A percentile compares a stretch with the other conserved stretches of the same genome.
phyloP scores from a whole-genome alignment of 306 rosid species.

The Sechiopsis laciniata region DNA sequence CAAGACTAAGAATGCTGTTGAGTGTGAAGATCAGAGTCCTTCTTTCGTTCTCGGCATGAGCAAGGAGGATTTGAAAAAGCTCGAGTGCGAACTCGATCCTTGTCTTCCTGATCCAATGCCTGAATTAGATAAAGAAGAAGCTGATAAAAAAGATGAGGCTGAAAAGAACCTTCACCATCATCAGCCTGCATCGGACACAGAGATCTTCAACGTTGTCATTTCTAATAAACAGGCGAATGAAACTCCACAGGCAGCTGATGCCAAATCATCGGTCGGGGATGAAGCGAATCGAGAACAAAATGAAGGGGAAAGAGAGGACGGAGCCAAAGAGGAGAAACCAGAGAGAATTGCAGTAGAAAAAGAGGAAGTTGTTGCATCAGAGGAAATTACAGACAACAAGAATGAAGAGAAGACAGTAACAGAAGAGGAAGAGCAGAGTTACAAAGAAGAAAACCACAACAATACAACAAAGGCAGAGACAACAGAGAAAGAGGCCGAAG shows the following conservation, averaged over 20 bases:
- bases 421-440: constrained; percentile 5
- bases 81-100: constrained; percentile 15
- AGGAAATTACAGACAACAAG: not conserved
- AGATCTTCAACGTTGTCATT: too few species aligned
- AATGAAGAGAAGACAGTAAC: not conserved
- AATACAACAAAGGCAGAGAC: constrained; percentile 19
- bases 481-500: constrained; percentile 1
- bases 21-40: not conserved
- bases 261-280: too few species aligned
- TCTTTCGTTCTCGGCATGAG: not conserved
- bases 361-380: constrained; percentile 4
- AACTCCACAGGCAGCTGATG: too few species aligned
- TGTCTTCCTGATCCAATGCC: constrained; percentile 15
- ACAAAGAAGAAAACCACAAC: constrained; percentile 17
- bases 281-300: too few species aligned
- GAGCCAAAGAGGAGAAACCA: constrained; percentile 19
- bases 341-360: constrained; percentile 4
- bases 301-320: too few species aligned
- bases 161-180: too few species aligned
- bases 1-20: constrained; percentile 8
- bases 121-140: constrained; percentile 25
- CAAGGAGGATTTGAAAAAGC: constrained; percentile 1
- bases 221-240: too few species aligned
- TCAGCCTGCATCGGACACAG: too few species aligned
- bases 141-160: too few species aligned